A percentile compares a stretch with the other conserved stretches of the same genome.
Evolutionary conservation across 805 yeast genomes (phyloP).

Genomic region (fission yeast (Schizosaccharomyces pombe)): DNA sequence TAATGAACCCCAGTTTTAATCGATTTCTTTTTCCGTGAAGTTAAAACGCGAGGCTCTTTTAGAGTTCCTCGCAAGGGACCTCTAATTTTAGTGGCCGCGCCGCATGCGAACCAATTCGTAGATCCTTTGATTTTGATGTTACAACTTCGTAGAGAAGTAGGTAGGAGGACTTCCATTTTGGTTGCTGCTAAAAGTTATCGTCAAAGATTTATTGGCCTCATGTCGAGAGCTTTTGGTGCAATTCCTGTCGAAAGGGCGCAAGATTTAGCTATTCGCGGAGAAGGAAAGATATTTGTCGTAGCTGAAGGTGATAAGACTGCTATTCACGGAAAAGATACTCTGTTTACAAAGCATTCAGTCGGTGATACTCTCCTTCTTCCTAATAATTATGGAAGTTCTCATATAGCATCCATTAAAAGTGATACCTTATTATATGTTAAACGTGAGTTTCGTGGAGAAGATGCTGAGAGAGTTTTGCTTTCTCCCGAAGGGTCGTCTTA

Average conservation of each 20-base stretch:
- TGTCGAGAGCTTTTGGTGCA: constrained; percentile 53
- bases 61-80: constrained; percentile 52
- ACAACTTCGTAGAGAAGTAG: constrained; percentile 43
- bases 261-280: constrained; percentile 46
- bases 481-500: constrained; percentile 28
- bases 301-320: constrained; percentile 27
- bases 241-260: constrained; percentile 89
- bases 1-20: constrained; percentile 13
- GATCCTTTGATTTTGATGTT: constrained; percentile 65
- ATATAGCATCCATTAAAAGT: constrained; percentile 38
- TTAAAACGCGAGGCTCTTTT: constrained; percentile 69
- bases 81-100: constrained; percentile 81
- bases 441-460: constrained; percentile 41
- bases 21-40: constrained; percentile 64
- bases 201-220: constrained; percentile 42
- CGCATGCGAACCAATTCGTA: constrained; percentile 85
- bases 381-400: constrained; percentile 50
- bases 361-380: constrained; percentile 61
- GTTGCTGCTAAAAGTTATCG: constrained; percentile 64
- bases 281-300: constrained; percentile 40
- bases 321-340: constrained; percentile 43
- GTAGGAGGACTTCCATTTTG: constrained; percentile 51
- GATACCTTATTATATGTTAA: constrained; percentile 48
- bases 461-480: constrained; percentile 22
- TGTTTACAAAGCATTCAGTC: constrained; percentile 40